Base-by-base conservation (phyloP, 352 stramenopile genomes). In the Phytopythium kandeliae region DNA sequence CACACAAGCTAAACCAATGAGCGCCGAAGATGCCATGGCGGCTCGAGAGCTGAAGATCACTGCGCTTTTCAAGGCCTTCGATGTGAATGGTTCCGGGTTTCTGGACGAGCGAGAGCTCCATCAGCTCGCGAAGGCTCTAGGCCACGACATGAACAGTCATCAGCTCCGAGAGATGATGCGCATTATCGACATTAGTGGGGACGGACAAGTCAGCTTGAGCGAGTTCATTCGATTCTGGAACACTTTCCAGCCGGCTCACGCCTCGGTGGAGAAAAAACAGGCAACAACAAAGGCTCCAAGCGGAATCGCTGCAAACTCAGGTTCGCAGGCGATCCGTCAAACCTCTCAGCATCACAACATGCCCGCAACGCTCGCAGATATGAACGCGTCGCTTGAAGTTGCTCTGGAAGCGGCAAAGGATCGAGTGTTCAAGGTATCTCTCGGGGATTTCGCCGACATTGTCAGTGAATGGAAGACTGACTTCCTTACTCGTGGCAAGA, bases 221-320 rank as follows among this genome's bases (percentile, higher is more conserved):
- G 79, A 90, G 50, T 86, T 90, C 50, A 46, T 80, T 19, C 69
- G 71, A 3, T 88, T 87, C 51, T 90, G 79, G 79, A 80, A 62
- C 34, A 62, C 73, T 16, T 88, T 85, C 25, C 63, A 85, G 51
- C 60, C 43, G 24, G n/a, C 26, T 5, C 24, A 33, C 28, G 28
- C 28, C 4, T 10, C 28, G 4, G 28, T 24, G 43, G 43, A 2
- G 16, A 11, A 24, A 11, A 36, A 24, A 36, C 24, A 48, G 2
- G 15, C 43, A 24, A 48, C 35, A 17, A 5, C 26, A 21, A 46
- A 31, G 5, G 21, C 9, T 36, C 24, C 10, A 37, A 25, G 24
- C 11, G 17, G 19, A 0, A 24, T 21, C 16, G 26, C 43, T 5
- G 16, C 24, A 7, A 24, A 4, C 12, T 13, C 11, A 13, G 36